These are phyloP conservation scores for Chalciporus chontae DNA, from an alignment of 768 basidiomycete genomes.

Conservation along the genomic window DNA sequence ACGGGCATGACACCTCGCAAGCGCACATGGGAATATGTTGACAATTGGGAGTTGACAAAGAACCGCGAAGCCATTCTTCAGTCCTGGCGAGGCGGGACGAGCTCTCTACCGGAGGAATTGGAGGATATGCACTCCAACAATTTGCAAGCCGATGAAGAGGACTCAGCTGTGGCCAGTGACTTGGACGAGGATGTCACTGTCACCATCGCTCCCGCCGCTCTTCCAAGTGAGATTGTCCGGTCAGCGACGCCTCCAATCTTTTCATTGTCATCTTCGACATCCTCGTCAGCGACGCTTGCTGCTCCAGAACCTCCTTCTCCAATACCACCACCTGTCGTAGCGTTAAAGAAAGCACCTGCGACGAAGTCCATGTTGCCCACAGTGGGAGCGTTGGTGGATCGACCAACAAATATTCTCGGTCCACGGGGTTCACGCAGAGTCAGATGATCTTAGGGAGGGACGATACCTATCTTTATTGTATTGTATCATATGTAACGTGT, in stretches of 20 bases:
- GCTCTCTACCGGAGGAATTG: constrained; percentile 30
- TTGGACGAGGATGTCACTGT: constrained; percentile 18
- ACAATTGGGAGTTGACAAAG: constrained; percentile 69
- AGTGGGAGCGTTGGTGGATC: constrained; percentile 28
- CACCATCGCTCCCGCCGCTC: constrained; percentile 11
- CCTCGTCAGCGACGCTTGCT: constrained; percentile 34
- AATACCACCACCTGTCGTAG: background rate
- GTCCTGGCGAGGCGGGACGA: constrained; percentile 41
- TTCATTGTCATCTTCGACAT: constrained; percentile 37
- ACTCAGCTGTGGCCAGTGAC: constrained; percentile 13
- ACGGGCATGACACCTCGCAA: constrained; percentile 79
- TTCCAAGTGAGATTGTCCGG: constrained; percentile 10
- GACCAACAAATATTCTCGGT: constrained; percentile 33
- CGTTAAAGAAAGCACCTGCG: constrained; percentile 20
- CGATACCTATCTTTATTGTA: constrained; percentile 11
- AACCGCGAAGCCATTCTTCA: constrained; percentile 58
- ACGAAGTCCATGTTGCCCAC: constrained; percentile 23
- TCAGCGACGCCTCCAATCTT: constrained; percentile 22
- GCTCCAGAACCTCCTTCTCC: constrained; percentile 12
- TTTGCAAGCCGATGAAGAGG: constrained; percentile 21
- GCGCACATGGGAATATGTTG: constrained; percentile 64
- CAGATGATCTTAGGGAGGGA: constrained; percentile 12
- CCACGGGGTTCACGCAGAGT: constrained; percentile 31
- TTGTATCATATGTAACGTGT: background rate
- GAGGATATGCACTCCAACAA: constrained; percentile 16